Evolutionary conservation across 164 flowering plant genomes (phyloP), one percentile per base, ranked within the genome.

Genomic region (Magnolia officinalis): DNA sequence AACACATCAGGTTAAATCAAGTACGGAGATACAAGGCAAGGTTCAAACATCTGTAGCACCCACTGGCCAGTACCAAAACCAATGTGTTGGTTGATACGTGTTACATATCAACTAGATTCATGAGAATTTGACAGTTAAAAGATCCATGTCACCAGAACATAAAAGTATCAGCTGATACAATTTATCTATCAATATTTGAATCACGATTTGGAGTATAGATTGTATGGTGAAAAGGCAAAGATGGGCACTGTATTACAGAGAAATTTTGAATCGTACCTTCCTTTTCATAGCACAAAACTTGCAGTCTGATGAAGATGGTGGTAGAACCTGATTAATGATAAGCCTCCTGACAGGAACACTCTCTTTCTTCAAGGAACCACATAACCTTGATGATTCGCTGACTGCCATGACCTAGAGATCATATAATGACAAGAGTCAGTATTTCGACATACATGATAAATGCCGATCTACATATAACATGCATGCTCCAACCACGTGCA

Each of bases 251-350:
- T 16, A 55, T 16, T 16, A 14, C 18, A 16, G 13, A 55, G 61
- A 55, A 55, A 16, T 55, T 13, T 16, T 55, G 8, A 55, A 18
- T 68, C 72, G 58, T 88, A 93, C 97, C 98, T 95, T 95, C 70
- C 97, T 84, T 85, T 84, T 95, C 88, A 93, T 85, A 67, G 94
- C 84, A 84, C 98, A 93, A 77, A 95, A 95, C 82, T 92, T 95
- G 94, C 98, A 95, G 76, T 92, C 94, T 50, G 98, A 88, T 69
- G 92, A 76, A 29, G 97, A 91, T 72, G 89, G 88, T 19, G 98
- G 98, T 72, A 95, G 86, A 80, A 95, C 74, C 81, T 95, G 97
- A 86, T 95, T 95, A 31, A 93, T 94, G 58, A 95, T 83, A 70
- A 95, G 93, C 82, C 88, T 88, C 79, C 80, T 80, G 50, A 95